Percentiles rank a stretch among this genome's conserved stretches.
These are phyloP conservation scores for Pythium rhizo-oryzae DNA, from an alignment of 352 stramenopile genomes.

Conservation along the genomic window DNA sequence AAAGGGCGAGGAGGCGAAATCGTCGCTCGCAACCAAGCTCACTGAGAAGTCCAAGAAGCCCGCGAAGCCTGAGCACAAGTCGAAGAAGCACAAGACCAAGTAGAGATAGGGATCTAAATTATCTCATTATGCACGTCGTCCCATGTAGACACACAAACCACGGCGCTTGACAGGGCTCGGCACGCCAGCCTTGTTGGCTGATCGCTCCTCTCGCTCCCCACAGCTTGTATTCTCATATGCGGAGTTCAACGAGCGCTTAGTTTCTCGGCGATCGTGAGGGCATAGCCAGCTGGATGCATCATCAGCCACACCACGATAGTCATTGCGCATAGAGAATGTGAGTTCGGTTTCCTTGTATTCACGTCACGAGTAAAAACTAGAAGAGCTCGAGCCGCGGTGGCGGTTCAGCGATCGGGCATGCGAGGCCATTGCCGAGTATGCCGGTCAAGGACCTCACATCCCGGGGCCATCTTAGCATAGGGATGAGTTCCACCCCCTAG, in stretches of 20 bases:
- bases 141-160: not conserved
- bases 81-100: slow-evolving; percentile 24
- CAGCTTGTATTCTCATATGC: too few species aligned
- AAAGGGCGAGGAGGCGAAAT: slow-evolving; percentile 88
- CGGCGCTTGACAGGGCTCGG: too few species aligned
- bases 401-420: too few species aligned
- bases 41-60: slow-evolving; percentile 56
- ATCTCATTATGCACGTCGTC: slow-evolving; percentile 10
- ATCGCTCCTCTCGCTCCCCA: too few species aligned
- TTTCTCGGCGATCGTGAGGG: too few species aligned
- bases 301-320: not conserved
- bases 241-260: too few species aligned
- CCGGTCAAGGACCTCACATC: too few species aligned
- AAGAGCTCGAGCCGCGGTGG: too few species aligned
- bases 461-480: not conserved
- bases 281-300: too few species aligned
- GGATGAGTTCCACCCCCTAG: slow-evolving; percentile 20
- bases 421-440: too few species aligned
- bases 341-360: not conserved
- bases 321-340: not conserved
- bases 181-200: too few species aligned
- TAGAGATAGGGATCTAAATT: slow-evolving; percentile 24
- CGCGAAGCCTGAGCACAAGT: slow-evolving; percentile 20
- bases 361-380: not conserved
- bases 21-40: slow-evolving; percentile 78